Percentiles rank a stretch among this genome's conserved stretches.
Evolutionary conservation across 129 eudicot species (phyloP).

Genomic region (Arctium minus): DNA sequence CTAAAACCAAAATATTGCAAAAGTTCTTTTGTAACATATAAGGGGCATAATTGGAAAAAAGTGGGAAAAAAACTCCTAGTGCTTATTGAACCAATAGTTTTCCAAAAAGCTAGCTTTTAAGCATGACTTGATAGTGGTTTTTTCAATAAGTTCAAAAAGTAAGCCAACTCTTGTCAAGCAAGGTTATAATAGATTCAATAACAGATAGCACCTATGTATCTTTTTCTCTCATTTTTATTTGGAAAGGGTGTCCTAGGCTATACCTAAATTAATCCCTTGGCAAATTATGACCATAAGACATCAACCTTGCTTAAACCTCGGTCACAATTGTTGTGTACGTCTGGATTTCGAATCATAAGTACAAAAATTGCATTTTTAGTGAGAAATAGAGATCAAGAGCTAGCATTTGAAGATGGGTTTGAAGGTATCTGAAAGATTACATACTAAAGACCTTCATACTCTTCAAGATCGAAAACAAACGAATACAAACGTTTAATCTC

Average conservation of each 20-base stretch:
- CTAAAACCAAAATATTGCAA: background rate
- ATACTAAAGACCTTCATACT: background rate
- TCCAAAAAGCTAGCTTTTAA: background rate
- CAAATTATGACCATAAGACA: too few relatives aligned
- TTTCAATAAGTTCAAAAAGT: background rate
- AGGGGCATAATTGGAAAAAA: background rate
- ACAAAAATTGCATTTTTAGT: slow-evolving; percentile 1
- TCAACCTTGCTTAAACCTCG: too few relatives aligned
- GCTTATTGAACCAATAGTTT: background rate
- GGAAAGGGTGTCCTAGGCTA: too few relatives aligned
- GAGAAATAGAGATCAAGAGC: background rate
- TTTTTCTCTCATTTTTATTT: background rate
- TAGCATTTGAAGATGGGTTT: background rate
- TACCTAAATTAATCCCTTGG: too few relatives aligned
- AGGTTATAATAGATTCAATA: background rate
- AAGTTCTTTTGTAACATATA: background rate
- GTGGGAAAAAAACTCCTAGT: background rate
- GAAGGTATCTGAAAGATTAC: background rate
- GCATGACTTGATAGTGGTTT: background rate
- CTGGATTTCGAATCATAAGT: background rate
- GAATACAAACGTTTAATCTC: background rate
- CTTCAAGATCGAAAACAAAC: background rate
- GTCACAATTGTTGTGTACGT: too few relatives aligned
- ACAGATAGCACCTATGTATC: background rate
- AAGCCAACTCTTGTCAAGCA: background rate